Conservation (phyloP, 305 asterid genomes). For the Fraxinus dipetala region DNA sequence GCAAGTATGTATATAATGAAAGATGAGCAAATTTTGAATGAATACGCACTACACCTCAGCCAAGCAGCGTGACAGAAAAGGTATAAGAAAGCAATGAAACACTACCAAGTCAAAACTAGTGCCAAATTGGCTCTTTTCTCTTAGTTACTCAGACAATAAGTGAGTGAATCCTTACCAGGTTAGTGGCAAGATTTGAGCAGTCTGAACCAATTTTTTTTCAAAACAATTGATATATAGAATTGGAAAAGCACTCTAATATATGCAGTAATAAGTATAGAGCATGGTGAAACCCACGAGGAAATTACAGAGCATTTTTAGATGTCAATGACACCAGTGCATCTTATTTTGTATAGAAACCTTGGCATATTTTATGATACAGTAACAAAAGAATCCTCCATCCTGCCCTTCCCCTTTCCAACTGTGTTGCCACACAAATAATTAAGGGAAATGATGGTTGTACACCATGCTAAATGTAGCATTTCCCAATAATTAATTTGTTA, state of each 20-base stretch:
- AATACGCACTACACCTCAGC: slow-evolving; percentile 1
- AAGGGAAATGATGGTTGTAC: background rate
- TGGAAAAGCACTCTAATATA: background rate
- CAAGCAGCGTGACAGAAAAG: background rate
- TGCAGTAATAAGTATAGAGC: background rate
- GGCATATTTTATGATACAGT: background rate
- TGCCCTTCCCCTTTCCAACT: background rate
- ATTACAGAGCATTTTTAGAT: background rate
- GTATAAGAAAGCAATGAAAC: background rate
- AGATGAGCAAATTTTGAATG: background rate
- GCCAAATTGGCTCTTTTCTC: background rate
- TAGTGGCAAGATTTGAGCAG: background rate
- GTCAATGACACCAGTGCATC: background rate
- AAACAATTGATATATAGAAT: background rate
- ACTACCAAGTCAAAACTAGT: background rate
- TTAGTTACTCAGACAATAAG: background rate
- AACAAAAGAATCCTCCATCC: background rate
- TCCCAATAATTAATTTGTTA: background rate
- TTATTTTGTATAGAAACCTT: background rate
- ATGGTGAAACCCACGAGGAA: background rate
- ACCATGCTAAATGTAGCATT: too few relatives aligned
- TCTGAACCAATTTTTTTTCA: background rate
- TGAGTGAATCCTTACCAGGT: background rate
- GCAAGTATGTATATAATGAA: slow-evolving; percentile 10
- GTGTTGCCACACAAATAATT: background rate